Evolutionary conservation across 768 basidiomycete species (phyloP).

Genomic region (Xerocomus potaroensis): DNA sequence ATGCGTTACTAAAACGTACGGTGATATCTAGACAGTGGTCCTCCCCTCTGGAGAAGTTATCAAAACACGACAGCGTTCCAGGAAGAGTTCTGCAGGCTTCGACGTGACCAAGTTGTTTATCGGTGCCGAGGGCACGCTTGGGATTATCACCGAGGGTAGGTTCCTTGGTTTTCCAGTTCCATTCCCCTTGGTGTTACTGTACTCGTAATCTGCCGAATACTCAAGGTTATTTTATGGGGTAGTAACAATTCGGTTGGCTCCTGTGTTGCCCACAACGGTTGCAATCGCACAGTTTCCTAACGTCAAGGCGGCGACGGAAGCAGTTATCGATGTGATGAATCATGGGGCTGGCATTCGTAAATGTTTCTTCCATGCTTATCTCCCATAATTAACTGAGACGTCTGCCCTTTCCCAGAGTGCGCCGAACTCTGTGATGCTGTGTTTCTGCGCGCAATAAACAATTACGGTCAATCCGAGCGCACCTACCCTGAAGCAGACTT

Average conservation of each 20-base stretch:
- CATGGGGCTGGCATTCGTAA: conserved; percentile 72
- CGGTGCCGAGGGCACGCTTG: conserved; percentile 78
- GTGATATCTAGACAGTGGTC: conserved; percentile 65
- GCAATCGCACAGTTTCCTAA: conserved; percentile 80
- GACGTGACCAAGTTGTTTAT: conserved; percentile 85
- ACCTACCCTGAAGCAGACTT: conserved; percentile 63
- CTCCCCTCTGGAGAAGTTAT: conserved; percentile 87
- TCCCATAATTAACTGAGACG: background rate
- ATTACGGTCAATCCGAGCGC: conserved; percentile 46
- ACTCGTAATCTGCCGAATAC: background rate
- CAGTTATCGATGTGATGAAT: conserved; percentile 69
- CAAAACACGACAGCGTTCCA: conserved; percentile 72
- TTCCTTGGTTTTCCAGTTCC: background rate
- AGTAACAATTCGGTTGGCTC: conserved; percentile 81
- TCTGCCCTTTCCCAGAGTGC: conserved; percentile 51
- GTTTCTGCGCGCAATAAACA: conserved; percentile 62
- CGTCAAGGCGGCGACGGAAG: conserved; percentile 68
- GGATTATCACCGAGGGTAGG: conserved; percentile 82
- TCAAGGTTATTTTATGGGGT: background rate
- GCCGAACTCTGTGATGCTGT: conserved; percentile 76
- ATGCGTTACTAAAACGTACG: background rate
- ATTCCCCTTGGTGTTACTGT: background rate
- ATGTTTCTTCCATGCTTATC: conserved; percentile 24
- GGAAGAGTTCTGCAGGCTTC: conserved; percentile 87
- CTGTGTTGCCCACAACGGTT: conserved; percentile 75